A percentile compares a stretch with the other conserved stretches of the same genome.
Evolutionary conservation across 257 asterid genomes (phyloP).

Genomic region (Sherardia arvensis): DNA sequence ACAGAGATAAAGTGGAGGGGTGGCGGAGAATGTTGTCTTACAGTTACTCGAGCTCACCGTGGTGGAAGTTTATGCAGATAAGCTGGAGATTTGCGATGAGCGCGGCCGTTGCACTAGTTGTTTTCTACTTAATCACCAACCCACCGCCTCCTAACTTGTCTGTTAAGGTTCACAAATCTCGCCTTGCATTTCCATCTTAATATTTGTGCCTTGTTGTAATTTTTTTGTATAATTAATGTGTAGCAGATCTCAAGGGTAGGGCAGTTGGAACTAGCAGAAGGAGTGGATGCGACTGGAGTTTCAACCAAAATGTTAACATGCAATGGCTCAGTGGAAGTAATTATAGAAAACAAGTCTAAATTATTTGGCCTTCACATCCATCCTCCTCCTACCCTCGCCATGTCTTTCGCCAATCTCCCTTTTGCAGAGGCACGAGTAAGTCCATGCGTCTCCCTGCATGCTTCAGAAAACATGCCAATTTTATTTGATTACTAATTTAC

Average conservation of each 20-base stretch:
- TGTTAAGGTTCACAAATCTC: not conserved
- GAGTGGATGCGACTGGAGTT: constrained; percentile 74
- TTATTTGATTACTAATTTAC: too few species aligned
- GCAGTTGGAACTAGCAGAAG: constrained; percentile 51
- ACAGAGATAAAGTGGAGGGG: not conserved
- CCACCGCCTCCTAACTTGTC: not conserved
- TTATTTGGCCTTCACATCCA: constrained; percentile 59
- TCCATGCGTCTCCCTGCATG: not conserved
- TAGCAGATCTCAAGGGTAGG: constrained; percentile 42
- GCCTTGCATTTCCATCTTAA: not conserved
- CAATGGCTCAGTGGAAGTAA: constrained; percentile 42
- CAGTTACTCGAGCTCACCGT: not conserved
- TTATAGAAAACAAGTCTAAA: constrained; percentile 56
- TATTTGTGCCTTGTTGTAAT: too few species aligned
- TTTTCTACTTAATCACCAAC: not conserved
- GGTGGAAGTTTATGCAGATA: not conserved
- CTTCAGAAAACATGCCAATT: too few species aligned
- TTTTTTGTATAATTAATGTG: too few species aligned
- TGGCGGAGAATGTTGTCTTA: not conserved
- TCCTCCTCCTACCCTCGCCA: constrained; percentile 40
- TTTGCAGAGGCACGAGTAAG: constrained; percentile 52
- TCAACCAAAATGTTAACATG: constrained; percentile 54
- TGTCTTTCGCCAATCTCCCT: constrained; percentile 47
- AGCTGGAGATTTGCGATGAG: not conserved
- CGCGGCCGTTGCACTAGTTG: not conserved